Conservation (phyloP, 2,329 filamentous ascomycete genomes). For the Cladophialophora chaetospira region DNA sequence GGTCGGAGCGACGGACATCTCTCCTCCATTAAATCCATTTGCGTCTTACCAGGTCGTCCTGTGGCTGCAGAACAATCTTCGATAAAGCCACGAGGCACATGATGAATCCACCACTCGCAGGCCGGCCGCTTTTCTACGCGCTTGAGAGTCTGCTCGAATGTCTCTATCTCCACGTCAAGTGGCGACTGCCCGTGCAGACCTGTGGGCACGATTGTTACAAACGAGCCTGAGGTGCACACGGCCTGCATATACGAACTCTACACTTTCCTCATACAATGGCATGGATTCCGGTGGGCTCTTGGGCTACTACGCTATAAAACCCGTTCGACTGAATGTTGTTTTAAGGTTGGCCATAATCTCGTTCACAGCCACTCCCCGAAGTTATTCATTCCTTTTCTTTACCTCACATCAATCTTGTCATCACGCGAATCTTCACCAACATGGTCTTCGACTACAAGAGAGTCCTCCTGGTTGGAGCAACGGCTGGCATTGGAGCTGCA, state of each 20-base stretch:
- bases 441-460: constrained; percentile 60
- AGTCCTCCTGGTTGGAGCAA: constrained; percentile 58
- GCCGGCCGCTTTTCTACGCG: too few relatives aligned
- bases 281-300: neutral
- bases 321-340: neutral
- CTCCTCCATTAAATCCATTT: too few relatives aligned
- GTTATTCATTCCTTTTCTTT: neutral
- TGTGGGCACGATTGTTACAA: too few relatives aligned
- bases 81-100: too few relatives aligned
- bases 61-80: too few relatives aligned
- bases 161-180: neutral
- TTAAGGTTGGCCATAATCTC: neutral
- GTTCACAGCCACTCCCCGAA: neutral
- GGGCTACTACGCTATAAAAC: neutral
- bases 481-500: constrained; percentile 56
- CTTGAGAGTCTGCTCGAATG: too few relatives aligned
- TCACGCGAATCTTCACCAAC: neutral
- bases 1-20: too few relatives aligned
- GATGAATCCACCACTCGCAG: too few relatives aligned
- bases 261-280: neutral
- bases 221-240: neutral
- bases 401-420: neutral
- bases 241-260: neutral
- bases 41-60: too few relatives aligned
- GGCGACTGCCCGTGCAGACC: neutral